Base-by-base conservation (phyloP, 768 basidiomycete species). In the Auricularia cornea region DNA sequence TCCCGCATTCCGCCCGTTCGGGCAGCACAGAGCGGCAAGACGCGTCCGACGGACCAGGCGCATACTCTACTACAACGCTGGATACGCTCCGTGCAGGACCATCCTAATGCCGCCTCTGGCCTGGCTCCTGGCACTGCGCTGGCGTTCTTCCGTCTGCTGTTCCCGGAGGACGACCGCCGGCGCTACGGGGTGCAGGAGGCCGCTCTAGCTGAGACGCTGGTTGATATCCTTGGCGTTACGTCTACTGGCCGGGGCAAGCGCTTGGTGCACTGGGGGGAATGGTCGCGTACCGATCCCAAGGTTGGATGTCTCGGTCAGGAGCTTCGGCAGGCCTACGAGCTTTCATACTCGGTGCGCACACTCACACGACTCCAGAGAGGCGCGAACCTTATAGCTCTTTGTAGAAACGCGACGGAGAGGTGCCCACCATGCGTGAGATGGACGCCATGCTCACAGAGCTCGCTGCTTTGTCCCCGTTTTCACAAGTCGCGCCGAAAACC, bases 161-260 rank as follows among this genome's bases (percentile, higher is more conserved):
- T 94, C 70, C 93, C 94, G 0, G 87, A 94, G 65, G 85, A 92
- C 63, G 91, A 94, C 64, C 68, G 76, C 1, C 73, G 81, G 18
- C 79, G 94, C 71, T 95, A 88, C 68, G 83, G 84, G 35, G 77
- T 94, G 69, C 84, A 89, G 70, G 92, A 94, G 75, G 74, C 77
- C 16, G 79, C 74, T 35, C 78, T 95, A 23, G 79, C 81, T 1
- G 70, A 74, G 12, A 72, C 79, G 31, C 76, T 95, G 0, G 77
- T 78, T 1, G 76, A 83, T 23, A 78, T 78, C 51, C 77, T 83
- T 63, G 79, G 80, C 56, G 68, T 82, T 33, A 76, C 69, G 60
- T 70, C 60, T 48, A 70, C 64, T 64, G 72, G 66, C 67, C 66
- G 65, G 3, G 62, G 67, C 59, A 75, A 35, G 59, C 68, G 60